Base-by-base conservation (phyloP, 441 rosid species). In the Erodium texanum region DNA sequence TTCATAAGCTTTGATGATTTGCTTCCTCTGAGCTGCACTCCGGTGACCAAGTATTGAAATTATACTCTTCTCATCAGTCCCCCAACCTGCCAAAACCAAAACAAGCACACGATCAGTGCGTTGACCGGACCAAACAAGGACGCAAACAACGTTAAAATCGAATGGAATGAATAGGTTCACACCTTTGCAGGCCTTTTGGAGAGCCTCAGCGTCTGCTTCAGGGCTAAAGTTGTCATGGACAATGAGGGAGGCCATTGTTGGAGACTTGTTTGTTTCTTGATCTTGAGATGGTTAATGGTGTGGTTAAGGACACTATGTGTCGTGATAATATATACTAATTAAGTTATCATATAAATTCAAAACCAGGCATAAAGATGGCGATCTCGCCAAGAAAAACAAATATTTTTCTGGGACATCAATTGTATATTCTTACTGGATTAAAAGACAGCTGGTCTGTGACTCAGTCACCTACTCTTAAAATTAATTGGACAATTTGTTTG, bases 21-120 rank as follows among this genome's bases (percentile, higher is more conserved):
- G 85, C 79, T 72, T 83, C 77, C 87, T 84, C 58, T 88, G 93
- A 59, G 79, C 76, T 59, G 89, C 86, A 76, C 75, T 81, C 77
- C 93, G 78, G 29, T 83, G 89, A 5, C 80, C 90, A 67, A 88
- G 77, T 43, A 86, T 67, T 16, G 73, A 24, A 36, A 84, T 77
- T 62, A 88, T 59, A 14, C 77, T 77, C 78, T 81, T 83, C 82
- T 88, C 93, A 71, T 86, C 66, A 1, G 90, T 88, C 41, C 93
- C 90, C 87, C 89, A 87, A 24, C 93, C 93, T 87, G 16, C 14
- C n/a, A 50, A 62, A 63, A 29, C 11, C 34, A 22, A 48, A 2
- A 16, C 20, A 52, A 22, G 41, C n/a, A n/a, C 1, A 45, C 3
- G 14, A 34, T 0, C 5, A 0, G 8, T 34, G 8, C 41, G 8